A percentile compares a stretch with the other conserved stretches of the same genome.
Conservation (phyloP, 768 basidiomycete species). For the Galerina marginata region DNA sequence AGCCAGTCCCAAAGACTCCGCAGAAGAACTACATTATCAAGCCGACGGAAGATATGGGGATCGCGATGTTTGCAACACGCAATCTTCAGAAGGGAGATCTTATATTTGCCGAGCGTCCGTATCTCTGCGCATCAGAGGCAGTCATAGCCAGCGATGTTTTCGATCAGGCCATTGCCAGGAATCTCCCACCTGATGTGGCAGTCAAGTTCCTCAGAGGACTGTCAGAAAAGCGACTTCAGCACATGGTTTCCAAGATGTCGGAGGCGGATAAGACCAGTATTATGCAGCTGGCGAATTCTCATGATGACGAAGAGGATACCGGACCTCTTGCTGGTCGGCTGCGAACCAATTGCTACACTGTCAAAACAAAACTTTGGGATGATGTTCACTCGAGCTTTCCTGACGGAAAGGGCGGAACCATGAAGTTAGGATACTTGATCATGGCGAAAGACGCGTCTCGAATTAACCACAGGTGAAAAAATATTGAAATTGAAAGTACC, state of each 20-base stretch:
- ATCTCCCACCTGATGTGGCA: background rate
- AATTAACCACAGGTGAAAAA: slow-evolving; percentile 1
- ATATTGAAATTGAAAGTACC: background rate
- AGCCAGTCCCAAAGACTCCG: background rate
- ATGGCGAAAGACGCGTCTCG: background rate
- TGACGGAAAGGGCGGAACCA: background rate
- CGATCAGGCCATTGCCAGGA: background rate
- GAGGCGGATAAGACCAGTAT: background rate
- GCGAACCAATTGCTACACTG: background rate
- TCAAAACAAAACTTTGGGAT: background rate
- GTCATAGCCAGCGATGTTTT: background rate
- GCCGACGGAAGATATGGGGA: background rate
- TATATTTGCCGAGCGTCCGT: slow-evolving; percentile 1
- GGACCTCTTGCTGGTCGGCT: background rate
- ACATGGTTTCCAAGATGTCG: background rate
- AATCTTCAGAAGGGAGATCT: background rate
- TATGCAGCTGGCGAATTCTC: background rate
- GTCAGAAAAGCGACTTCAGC: background rate
- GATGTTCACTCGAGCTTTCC: background rate
- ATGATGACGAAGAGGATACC: background rate
- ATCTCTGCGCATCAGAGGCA: background rate
- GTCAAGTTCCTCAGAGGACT: background rate
- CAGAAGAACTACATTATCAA: background rate
- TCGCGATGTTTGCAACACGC: background rate
- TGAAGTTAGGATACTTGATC: background rate